Percentiles rank a stretch among this genome's conserved stretches.
Conservation (phyloP, 257 asterid genomes). For the Solanum ossicruentum region DNA sequence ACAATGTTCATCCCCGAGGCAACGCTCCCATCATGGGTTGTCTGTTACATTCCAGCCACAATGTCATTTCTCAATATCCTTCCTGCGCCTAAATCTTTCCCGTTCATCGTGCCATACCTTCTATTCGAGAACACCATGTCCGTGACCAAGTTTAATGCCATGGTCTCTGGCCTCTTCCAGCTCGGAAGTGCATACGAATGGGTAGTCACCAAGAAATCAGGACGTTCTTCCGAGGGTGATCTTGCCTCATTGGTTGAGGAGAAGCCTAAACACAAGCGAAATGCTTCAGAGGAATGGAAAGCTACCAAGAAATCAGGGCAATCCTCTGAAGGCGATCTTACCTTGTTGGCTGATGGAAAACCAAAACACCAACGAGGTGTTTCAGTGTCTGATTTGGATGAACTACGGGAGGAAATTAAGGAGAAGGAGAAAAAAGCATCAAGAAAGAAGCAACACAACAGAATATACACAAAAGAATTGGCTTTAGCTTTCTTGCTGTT, state of each 20-base stretch:
- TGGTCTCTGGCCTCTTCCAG: slow-evolving; percentile 90
- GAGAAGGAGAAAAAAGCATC: slow-evolving; percentile 25
- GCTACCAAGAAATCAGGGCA: slow-evolving; percentile 54
- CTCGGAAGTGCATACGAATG: slow-evolving; percentile 91
- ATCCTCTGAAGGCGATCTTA: slow-evolving; percentile 68
- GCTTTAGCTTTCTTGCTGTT: slow-evolving; percentile 68
- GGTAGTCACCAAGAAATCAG: slow-evolving; percentile 91
- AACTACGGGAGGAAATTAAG: slow-evolving; percentile 35
- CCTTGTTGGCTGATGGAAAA: slow-evolving; percentile 36
- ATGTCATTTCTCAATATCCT: slow-evolving; percentile 70
- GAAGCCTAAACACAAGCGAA: slow-evolving; percentile 37
- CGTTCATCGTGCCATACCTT: slow-evolving; percentile 82
- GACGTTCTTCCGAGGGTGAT: slow-evolving; percentile 81
- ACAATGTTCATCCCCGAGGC: slow-evolving; percentile 94
- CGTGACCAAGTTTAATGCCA: slow-evolving; percentile 87
- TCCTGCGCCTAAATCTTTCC: slow-evolving; percentile 86
- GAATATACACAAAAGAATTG: slow-evolving; percentile 74
- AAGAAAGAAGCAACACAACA: slow-evolving; percentile 59
- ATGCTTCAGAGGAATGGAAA: slow-evolving; percentile 35
- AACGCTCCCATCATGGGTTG: slow-evolving; percentile 82
- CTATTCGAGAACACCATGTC: slow-evolving; percentile 95
- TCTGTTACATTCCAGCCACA: slow-evolving; percentile 76
- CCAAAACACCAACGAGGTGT: slow-evolving; percentile 39
- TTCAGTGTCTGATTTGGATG: slow-evolving; percentile 65
- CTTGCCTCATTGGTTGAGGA: slow-evolving; percentile 44